Percentiles rank a stretch among this genome's conserved stretches.
These are phyloP conservation scores for Sclerotinia glacialis DNA, from an alignment of 2,329 filamentous ascomycete species.

Conservation along the genomic window DNA sequence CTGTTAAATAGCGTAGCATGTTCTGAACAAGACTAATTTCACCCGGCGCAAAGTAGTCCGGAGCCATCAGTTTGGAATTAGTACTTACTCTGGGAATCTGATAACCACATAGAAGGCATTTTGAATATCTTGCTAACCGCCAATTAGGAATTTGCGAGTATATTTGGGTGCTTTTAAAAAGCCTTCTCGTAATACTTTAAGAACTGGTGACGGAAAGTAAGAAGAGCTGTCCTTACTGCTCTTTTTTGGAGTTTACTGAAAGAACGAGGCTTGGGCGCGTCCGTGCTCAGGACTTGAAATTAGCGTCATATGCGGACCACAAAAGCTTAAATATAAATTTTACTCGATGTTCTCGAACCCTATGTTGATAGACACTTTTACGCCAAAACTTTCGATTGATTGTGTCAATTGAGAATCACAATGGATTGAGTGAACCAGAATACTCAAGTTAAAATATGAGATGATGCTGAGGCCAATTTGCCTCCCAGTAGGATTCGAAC, in stretches of 20 bases:
- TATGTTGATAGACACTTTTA: not conserved
- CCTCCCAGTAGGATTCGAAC: not conserved
- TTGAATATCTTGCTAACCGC: slow-evolving; percentile 24
- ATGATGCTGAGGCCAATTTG: not conserved
- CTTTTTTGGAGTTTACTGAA: slow-evolving; percentile 16
- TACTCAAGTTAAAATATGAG: not conserved
- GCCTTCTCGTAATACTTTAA: not conserved
- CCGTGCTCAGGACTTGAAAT: slow-evolving; percentile 12
- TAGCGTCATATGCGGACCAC: slow-evolving; percentile 14
- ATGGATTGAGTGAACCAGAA: not conserved
- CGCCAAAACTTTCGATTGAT: not conserved
- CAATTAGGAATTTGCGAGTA: not conserved
- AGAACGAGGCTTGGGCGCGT: slow-evolving; percentile 19
- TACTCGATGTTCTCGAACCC: slow-evolving; percentile 1
- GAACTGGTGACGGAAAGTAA: not conserved
- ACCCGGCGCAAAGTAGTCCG: slow-evolving; percentile 30
- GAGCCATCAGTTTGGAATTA: slow-evolving; percentile 1
- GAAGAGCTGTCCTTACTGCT: slow-evolving; percentile 19
- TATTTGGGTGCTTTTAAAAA: slow-evolving; percentile 4
- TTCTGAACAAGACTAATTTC: slow-evolving; percentile 22
- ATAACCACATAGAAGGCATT: slow-evolving; percentile 77
- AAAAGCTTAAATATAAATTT: slow-evolving; percentile 19
- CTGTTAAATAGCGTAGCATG: not conserved
- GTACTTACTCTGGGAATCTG: slow-evolving; percentile 85
- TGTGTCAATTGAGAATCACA: not conserved